phyloP scores from a whole-genome alignment of 2,329 filamentous ascomycete genomes.

The Sporothrix inflata region DNA sequence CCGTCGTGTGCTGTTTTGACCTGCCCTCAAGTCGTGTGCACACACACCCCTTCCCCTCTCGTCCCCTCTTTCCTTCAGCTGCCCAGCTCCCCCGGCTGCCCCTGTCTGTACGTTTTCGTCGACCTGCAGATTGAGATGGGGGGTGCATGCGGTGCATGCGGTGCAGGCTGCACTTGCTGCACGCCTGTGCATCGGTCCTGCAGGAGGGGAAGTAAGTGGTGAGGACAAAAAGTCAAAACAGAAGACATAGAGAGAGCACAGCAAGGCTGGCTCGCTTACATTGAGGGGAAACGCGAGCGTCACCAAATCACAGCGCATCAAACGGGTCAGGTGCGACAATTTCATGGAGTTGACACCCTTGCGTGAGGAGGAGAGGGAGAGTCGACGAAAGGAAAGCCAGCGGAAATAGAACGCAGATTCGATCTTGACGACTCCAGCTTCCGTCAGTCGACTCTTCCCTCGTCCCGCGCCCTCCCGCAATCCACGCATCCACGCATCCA shows the following conservation, averaged over 20 bases:
- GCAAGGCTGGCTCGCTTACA: neutral
- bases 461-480: slow-evolving; percentile 13
- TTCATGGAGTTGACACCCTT: neutral
- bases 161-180: slow-evolving; percentile 7
- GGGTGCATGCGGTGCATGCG: neutral
- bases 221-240: too few relatives aligned
- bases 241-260: neutral
- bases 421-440: neutral
- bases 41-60: neutral
- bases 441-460: neutral
- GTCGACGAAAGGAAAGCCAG: neutral
- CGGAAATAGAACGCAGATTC: neutral
- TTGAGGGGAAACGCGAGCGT: neutral
- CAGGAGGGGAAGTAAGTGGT: neutral
- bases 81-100: neutral
- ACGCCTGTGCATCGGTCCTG: slow-evolving; percentile 9
- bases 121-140: slow-evolving; percentile 29
- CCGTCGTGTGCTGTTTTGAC: neutral
- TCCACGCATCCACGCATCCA: neutral
- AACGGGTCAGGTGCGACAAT: slow-evolving; percentile 24
- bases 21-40: neutral
- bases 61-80: neutral
- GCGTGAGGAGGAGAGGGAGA: neutral
- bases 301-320: slow-evolving; percentile 27
- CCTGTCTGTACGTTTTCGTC: slow-evolving; percentile 24